phyloP scores from a whole-genome alignment of 805 yeast species.

The Suhomyces pyralidae region DNA sequence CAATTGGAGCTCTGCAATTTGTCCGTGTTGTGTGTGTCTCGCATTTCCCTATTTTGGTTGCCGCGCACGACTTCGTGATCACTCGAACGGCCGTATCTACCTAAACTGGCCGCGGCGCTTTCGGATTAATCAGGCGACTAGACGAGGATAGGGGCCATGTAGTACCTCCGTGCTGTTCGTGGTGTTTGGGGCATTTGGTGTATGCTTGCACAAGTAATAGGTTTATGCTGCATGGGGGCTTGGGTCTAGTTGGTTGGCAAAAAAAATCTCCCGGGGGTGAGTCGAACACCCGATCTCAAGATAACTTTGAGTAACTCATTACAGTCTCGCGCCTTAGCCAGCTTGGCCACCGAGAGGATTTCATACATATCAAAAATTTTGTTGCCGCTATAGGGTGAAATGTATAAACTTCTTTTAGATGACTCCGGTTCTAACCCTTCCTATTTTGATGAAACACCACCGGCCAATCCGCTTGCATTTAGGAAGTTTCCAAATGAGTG shows the following conservation, averaged over 20 bases:
- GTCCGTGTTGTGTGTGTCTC: not conserved
- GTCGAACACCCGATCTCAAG: slow-evolving; percentile 51
- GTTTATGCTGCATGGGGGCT: not conserved
- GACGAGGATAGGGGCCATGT: not conserved
- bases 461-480: not conserved
- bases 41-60: not conserved
- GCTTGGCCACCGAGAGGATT: slow-evolving; percentile 46
- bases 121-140: not conserved
- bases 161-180: not conserved
- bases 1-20: not conserved
- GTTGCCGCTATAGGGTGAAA: not conserved
- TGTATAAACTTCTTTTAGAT: not conserved
- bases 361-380: not conserved
- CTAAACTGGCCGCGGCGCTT: not conserved
- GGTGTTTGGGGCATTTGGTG: too few species aligned
- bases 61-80: not conserved
- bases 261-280: slow-evolving; percentile 44
- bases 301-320: slow-evolving; percentile 33
- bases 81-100: not conserved
- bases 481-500: too few species aligned
- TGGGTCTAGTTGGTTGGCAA: not conserved
- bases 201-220: not conserved
- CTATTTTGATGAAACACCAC: not conserved
- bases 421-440: not conserved
- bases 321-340: slow-evolving; percentile 51